phyloP scores from a whole-genome alignment of 2,329 filamentous ascomycete species.

The Scytalidium sp. region DNA sequence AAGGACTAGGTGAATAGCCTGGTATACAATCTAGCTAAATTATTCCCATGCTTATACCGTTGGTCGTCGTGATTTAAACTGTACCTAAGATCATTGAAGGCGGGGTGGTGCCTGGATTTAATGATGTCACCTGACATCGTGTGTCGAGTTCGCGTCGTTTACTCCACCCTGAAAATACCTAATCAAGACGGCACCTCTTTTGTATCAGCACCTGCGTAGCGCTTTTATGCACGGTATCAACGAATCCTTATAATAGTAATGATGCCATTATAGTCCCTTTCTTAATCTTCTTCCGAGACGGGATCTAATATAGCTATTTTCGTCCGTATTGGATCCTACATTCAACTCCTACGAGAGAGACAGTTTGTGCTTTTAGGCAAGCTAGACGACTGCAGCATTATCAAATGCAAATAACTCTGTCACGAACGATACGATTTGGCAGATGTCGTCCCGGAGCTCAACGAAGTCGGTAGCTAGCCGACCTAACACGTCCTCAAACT shows the following conservation, averaged over 20 bases:
- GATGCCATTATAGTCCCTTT: too few species aligned
- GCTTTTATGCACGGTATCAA: too few species aligned
- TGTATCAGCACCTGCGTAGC: too few species aligned
- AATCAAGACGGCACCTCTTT: slow-evolving; percentile 26
- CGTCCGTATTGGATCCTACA: too few species aligned
- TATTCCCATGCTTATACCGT: background rate
- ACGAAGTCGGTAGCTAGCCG: slow-evolving; percentile 26
- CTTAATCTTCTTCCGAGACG: too few species aligned
- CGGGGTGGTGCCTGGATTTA: background rate
- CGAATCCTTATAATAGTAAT: too few species aligned
- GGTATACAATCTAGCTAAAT: slow-evolving; percentile 18
- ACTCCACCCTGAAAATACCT: slow-evolving; percentile 2
- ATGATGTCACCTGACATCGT: background rate
- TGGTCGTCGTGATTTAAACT: background rate
- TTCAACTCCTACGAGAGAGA: too few species aligned
- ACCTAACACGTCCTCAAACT: slow-evolving; percentile 23
- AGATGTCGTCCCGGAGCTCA: slow-evolving; percentile 19
- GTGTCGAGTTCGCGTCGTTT: background rate
- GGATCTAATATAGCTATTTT: too few species aligned
- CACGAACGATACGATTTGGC: slow-evolving; percentile 3
- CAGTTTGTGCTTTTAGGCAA: too few species aligned
- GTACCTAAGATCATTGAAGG: background rate
- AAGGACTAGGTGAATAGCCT: background rate
- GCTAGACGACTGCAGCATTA: background rate
- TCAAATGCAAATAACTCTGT: background rate